phyloP scores from a whole-genome alignment of 768 basidiomycete species.

The Lentinus brumalis region DNA sequence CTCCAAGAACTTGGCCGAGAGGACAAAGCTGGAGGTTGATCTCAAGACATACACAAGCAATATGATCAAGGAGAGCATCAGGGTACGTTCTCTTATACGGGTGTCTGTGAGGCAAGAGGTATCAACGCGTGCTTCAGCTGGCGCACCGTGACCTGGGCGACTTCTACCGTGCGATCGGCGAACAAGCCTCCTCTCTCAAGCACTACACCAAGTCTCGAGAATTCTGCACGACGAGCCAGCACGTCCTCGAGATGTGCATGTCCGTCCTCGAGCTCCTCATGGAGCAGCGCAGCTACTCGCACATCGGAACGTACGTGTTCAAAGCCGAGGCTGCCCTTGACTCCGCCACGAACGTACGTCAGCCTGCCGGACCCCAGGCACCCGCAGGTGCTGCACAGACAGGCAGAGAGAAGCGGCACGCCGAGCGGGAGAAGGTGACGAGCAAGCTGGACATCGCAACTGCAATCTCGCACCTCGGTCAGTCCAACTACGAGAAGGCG shows the following conservation, averaged over 20 bases:
- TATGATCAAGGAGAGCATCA: slow-evolving; percentile 98
- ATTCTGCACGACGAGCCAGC: slow-evolving; percentile 87
- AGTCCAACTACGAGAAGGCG: slow-evolving; percentile 77
- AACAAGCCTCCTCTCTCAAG: slow-evolving; percentile 69
- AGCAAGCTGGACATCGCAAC: slow-evolving; percentile 82
- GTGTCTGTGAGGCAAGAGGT: too few species aligned
- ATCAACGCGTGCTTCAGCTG: slow-evolving; percentile 57
- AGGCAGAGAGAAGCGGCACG: slow-evolving; percentile 48
- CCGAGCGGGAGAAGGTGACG: slow-evolving; percentile 68
- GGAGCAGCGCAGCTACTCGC: slow-evolving; percentile 84
- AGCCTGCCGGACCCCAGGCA: slow-evolving; percentile 21
- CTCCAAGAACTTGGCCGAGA: slow-evolving; percentile 70
- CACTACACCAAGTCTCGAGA: slow-evolving; percentile 92
- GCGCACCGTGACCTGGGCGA: slow-evolving; percentile 86
- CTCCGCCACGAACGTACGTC: slow-evolving; percentile 34
- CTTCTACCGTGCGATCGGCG: slow-evolving; percentile 73
- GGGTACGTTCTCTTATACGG: slow-evolving; percentile 49
- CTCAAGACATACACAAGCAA: slow-evolving; percentile 94
- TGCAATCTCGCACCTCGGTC: slow-evolving; percentile 74
- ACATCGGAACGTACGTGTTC: slow-evolving; percentile 90
- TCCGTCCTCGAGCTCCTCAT: slow-evolving; percentile 84
- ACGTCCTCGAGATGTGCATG: slow-evolving; percentile 92
- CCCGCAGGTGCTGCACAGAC: slow-evolving; percentile 27
- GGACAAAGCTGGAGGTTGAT: slow-evolving; percentile 87
- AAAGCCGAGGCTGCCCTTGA: slow-evolving; percentile 95